These are phyloP conservation scores for Hymenoscyphus occultus DNA, from an alignment of 2,329 filamentous ascomycete species.

Conservation along the genomic window DNA sequence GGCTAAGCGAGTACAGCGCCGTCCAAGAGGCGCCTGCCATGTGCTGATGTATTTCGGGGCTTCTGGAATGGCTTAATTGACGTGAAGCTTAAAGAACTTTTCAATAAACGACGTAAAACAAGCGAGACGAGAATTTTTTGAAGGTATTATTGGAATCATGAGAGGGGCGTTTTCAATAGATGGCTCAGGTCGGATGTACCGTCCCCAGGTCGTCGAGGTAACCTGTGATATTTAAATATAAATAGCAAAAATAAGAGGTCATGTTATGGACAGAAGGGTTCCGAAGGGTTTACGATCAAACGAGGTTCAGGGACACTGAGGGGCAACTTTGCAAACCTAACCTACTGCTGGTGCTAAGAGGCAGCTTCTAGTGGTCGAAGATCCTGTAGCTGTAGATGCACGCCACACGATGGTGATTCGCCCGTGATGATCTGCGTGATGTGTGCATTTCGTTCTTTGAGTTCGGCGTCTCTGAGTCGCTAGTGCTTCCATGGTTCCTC, in stretches of 20 bases:
- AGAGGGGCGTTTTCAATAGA: too few relatives aligned
- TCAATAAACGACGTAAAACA: neutral
- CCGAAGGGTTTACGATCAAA: neutral
- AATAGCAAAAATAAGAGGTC: neutral
- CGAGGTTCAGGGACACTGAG: neutral
- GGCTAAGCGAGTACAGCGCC: neutral
- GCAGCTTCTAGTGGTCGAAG: neutral
- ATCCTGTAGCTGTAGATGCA: neutral
- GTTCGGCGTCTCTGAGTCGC: neutral
- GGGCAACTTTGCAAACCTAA: neutral
- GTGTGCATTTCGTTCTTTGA: neutral
- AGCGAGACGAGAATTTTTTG: neutral
- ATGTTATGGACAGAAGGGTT: neutral
- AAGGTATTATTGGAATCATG: neutral
- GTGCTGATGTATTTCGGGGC: neutral
- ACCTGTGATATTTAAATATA: neutral
- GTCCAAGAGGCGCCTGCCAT: neutral
- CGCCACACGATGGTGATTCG: neutral
- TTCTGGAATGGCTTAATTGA: neutral
- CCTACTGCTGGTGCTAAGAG: neutral
- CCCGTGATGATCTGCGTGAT: neutral
- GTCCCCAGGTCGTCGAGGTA: neutral
- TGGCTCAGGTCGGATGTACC: neutral
- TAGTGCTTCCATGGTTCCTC: neutral
- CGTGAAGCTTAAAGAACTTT: neutral